Evolutionary conservation across 495 filamentous ascomycete species (phyloP).

Genomic region (Penicillium nucicola): DNA sequence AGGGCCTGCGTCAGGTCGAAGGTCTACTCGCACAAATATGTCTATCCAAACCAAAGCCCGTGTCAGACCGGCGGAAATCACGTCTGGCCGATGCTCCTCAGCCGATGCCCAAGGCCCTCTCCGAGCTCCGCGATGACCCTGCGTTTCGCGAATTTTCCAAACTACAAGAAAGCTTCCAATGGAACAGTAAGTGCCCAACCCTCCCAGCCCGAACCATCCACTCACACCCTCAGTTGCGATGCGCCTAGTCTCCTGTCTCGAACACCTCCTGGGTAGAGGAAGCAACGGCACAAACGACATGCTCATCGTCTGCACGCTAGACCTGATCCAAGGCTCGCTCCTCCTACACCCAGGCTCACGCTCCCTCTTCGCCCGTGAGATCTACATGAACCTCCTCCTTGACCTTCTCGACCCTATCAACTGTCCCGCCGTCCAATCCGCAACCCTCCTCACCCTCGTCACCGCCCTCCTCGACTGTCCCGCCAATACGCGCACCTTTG

Average conservation of each 20-base stretch:
- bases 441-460: conserved; percentile 84
- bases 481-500: conserved; percentile 84
- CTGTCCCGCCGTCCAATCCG: conserved; percentile 85
- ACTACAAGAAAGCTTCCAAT: conserved; percentile 94
- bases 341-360: conserved; percentile 93
- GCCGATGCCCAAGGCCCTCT: conserved; percentile 60
- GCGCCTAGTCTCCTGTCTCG: conserved; percentile 80
- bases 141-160: conserved; percentile 97
- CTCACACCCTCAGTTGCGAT: conserved; percentile 59
- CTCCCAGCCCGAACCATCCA: not conserved
- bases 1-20: conserved; percentile 93
- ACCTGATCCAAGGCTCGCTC: conserved; percentile 85
- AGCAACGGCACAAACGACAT: conserved; percentile 82
- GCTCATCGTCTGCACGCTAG: conserved; percentile 82
- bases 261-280: conserved; percentile 77
- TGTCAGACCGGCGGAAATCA: conserved; percentile 42
- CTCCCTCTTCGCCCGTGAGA: conserved; percentile 79
- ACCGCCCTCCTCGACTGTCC: conserved; percentile 81
- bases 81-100: conserved; percentile 33
- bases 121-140: conserved; percentile 73
- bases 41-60: conserved; percentile 57
- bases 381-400: conserved; percentile 94
- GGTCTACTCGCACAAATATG: conserved; percentile 95
- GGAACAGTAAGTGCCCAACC: conserved; percentile 63
- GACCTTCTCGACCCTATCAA: conserved; percentile 94